Base-by-base conservation (phyloP, 2,329 filamentous ascomycete genomes). In the Alternaria solani region DNA sequence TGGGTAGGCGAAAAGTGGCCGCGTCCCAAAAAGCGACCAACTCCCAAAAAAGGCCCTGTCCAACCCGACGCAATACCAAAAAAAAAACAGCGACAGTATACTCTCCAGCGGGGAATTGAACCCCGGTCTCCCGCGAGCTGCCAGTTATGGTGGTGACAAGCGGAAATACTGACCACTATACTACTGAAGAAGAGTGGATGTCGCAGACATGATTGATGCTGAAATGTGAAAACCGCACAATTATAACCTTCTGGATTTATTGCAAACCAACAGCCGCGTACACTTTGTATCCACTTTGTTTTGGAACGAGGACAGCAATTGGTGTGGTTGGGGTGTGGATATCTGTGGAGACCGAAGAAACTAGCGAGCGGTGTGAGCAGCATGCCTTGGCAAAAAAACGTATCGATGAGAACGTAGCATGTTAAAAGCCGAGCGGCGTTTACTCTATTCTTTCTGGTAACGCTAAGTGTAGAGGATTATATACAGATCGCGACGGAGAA, bases 381-480 rank as follows among this genome's bases (percentile, higher is more conserved):
- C 32, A 26, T 36, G 32, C 46, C 32, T 38, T 32, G 46, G 46
- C 16, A 49, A 16, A 49, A 49, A 7, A 16, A 38, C 26, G 46
- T 16, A 3, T 25, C 32, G 52, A 55, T n/a, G 30, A 18, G 7
- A 47, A 34, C 42, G 30, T 36, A 46, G 26, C 41, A 43, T 43
- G 18, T 18, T 30, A 14, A 34, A 32, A 36, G 23, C 32, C 18
- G 34, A 47, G 20, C n/a, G 20, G 23, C 30, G 28, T 51, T 42
- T 32, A 51, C 46, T 43, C 44, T 26, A 42, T 51, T 56, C 39
- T 51, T 51, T 43, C 23, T 28, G 32, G 30, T 23, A 43, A 44
- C 39, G 51, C 51, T 44, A 53, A 53, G 30, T 36, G 51, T 53
- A 53, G 51, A 44, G 28, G 51, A 53, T 53, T 55, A 52, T 60